Base-by-base conservation (phyloP, 148 eudicot species). In the Nepenthes mirabilis region DNA sequence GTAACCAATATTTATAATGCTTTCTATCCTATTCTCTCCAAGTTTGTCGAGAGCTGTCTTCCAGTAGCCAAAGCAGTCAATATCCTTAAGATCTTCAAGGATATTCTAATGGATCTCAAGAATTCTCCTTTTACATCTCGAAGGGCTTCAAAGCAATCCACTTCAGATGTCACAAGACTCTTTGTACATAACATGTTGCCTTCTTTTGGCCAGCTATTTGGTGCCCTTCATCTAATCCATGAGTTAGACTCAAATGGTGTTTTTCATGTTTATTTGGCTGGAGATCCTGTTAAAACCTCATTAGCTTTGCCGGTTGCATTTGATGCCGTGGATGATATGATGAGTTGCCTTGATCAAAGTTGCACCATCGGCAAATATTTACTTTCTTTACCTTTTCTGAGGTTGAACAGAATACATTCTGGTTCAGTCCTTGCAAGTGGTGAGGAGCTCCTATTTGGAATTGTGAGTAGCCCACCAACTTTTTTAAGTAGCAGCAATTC, bases 391-490 rank as follows among this genome's bases (percentile, higher is more conserved):
- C 95, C 91, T 33, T 84, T 82, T 67, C 58, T 86, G 67, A 83
- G 84, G 75, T 58, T 79, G 69, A 88, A 91, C 68, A 78, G 98
- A 77, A 66, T 91, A 68, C 83, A 84, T 77, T 80, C 82, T 43
- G 96, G 96, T 61, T 68, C 82, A 10, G 86, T 84, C 58, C 95
- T 88, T 71, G 96, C 87, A 37, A 88, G 95, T 53, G 96, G 96
- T 34, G 98, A 91, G 76, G 96, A 88, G 75, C 94, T 88, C 75
- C 96, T 96, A 65, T 82, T 85, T 67, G 98, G 98, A 58, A 82
- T 88, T 75, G 98, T 91, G 71, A 85, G 98, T 81, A 48, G 32
- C 60, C 33, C 47, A 32, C 6, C 32, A 34, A 6, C 2, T 5
- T 32, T 6, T 23, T 55, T 8, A 55, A 6, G 36, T 33, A 14